Percentiles rank a stretch among this genome's conserved stretches.
phyloP scores from a whole-genome alignment of 2,329 filamentous ascomycete genomes.

The Emericellopsis atlantica region DNA sequence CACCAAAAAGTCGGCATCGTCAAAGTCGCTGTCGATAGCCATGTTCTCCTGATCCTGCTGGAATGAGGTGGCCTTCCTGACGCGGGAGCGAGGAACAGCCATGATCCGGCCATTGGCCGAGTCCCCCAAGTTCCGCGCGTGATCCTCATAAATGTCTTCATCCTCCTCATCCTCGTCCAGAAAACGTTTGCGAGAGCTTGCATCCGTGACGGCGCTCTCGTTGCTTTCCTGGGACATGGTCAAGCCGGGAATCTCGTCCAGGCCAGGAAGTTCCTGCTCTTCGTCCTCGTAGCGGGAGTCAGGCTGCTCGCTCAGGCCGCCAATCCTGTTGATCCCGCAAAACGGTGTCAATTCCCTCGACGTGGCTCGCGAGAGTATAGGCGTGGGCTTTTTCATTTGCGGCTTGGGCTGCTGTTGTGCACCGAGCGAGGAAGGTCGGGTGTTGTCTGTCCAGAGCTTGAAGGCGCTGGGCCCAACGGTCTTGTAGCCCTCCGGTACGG shows the following conservation, averaged over 20 bases:
- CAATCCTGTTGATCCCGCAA: conserved; percentile 67
- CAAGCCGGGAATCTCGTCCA: conserved; percentile 31
- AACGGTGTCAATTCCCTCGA: conserved; percentile 62
- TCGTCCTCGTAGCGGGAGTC: conserved; percentile 11
- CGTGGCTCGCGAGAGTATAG: conserved; percentile 1
- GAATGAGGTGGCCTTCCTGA: conserved; percentile 3
- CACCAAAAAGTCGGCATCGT: conserved; percentile 55
- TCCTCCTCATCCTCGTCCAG: conserved; percentile 29
- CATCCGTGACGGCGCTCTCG: conserved; percentile 17
- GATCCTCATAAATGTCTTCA: background rate
- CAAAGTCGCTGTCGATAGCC: conserved; percentile 43
- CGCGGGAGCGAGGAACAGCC: conserved; percentile 29
- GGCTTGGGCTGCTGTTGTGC: background rate
- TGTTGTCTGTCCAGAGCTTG: conserved; percentile 33
- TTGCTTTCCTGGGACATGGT: conserved; percentile 44
- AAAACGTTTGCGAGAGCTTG: conserved; percentile 31
- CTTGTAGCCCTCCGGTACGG: conserved; percentile 88
- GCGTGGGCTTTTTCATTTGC: background rate
- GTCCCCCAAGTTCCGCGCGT: conserved; percentile 3
- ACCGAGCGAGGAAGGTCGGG: conserved; percentile 4
- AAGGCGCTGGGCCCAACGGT: conserved; percentile 41
- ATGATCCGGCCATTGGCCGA: conserved; percentile 29
- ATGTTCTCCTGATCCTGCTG: conserved; percentile 32
- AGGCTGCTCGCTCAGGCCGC: conserved; percentile 52
- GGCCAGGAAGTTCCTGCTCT: conserved; percentile 12